Conservation (phyloP, 345 rosid genomes). For the Lumnitzera racemosa region DNA sequence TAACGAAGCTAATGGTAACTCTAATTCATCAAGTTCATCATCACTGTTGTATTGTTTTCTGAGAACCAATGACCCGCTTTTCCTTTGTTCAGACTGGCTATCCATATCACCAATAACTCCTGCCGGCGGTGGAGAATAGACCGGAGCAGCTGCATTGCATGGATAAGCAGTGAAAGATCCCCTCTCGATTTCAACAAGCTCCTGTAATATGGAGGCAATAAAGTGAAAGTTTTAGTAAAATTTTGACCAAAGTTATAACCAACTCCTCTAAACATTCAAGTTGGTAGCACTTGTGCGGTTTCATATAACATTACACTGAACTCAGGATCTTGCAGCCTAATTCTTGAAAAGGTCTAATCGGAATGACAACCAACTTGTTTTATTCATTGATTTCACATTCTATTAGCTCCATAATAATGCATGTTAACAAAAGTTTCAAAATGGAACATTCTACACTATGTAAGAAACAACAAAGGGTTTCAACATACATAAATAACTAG, state of each 20-base stretch:
- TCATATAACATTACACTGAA: too few relatives aligned
- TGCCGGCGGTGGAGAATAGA: constrained; percentile 57
- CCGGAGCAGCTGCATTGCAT: constrained; percentile 54
- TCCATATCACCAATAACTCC: constrained; percentile 35
- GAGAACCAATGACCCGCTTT: constrained; percentile 55
- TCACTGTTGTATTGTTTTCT: constrained; percentile 69
- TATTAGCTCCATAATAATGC: too few relatives aligned
- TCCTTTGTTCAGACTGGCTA: constrained; percentile 34
- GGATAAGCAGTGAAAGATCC: constrained; percentile 44
- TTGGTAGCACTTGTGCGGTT: not conserved
- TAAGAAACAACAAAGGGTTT: too few relatives aligned
- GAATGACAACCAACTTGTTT: too few relatives aligned
- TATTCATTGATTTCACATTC: too few relatives aligned
- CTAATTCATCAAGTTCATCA: constrained; percentile 79
- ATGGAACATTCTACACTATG: too few relatives aligned
- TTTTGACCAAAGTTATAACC: too few relatives aligned
- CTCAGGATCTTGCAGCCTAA: too few relatives aligned
- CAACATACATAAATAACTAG: too few relatives aligned
- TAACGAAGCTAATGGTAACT: constrained; percentile 52
- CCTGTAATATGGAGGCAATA: constrained; percentile 19
- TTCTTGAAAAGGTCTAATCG: too few relatives aligned
- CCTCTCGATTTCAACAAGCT: constrained; percentile 30
- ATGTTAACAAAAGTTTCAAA: too few relatives aligned
- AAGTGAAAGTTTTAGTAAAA: too few relatives aligned
- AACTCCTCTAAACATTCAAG: not conserved